Conservation (phyloP, 23 red algal species). For the Gracilaria domingensis region DNA sequence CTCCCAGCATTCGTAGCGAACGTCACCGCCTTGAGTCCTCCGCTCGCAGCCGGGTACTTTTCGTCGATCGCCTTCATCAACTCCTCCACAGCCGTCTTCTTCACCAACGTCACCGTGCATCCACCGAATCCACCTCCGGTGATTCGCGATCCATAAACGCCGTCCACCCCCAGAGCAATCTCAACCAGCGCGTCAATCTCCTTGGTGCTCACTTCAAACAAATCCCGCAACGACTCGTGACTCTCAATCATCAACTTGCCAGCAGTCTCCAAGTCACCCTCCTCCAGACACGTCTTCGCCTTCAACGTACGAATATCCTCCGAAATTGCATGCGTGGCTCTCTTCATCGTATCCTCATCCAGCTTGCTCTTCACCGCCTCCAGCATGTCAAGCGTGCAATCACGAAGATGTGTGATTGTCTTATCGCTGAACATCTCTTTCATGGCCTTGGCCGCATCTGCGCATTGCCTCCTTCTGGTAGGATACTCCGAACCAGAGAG, state of each 20-base stretch:
- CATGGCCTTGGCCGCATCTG: constrained; percentile 78
- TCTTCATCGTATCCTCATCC: constrained; percentile 69
- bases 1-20: constrained; percentile 82
- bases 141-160: constrained; percentile 93
- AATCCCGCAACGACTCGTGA: constrained; percentile 82
- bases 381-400: constrained; percentile 85
- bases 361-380: constrained; percentile 65
- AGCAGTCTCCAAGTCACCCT: constrained; percentile 60
- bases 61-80: constrained; percentile 77
- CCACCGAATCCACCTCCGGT: constrained; percentile 99
- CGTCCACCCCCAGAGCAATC: constrained; percentile 86
- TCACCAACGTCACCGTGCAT: constrained; percentile 94
- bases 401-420: constrained; percentile 77
- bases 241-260: constrained; percentile 92
- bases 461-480: constrained; percentile 65
- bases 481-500: constrained; percentile 94
- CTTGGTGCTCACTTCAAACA: constrained; percentile 89
- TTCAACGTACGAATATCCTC: constrained; percentile 86
- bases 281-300: constrained; percentile 68
- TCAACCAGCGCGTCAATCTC: constrained; percentile 97
- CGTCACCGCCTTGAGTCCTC: constrained; percentile 33
- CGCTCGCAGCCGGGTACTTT: constrained; percentile 63
- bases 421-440: constrained; percentile 28
- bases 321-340: constrained; percentile 90
- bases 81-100: constrained; percentile 52